Base-by-base conservation (phyloP, 441 rosid genomes). In the Erodium moschatum region DNA sequence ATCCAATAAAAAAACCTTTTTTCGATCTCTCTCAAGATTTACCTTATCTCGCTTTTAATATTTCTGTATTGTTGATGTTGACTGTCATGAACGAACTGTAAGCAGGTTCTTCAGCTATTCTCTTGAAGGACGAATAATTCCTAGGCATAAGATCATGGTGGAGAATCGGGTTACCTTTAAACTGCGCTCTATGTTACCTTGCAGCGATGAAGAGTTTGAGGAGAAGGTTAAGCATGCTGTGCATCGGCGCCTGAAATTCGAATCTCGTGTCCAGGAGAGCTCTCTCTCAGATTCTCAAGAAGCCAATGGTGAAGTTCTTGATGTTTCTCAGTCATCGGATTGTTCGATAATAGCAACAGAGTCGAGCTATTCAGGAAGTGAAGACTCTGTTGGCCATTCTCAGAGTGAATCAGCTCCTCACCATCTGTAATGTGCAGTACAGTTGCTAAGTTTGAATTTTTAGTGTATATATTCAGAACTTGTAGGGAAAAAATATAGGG, bases 71-170 rank as follows among this genome's bases (percentile, higher is more conserved):
- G 46, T 63, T 18, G 24, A 13, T 9, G 48, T 65, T 72, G 52
- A 78, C 50, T 16, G 12, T 35, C 2, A 71, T 29, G 68, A 18
- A 19, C 10, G 20, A 52, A 5, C 63, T 44, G 64, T 48, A 61
- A 70, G 68, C 89, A 92, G 97, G 83, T 90, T 89, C 85, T 86
- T 89, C 78, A 92, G 98, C 82, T 92, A 90, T 80, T 87, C 94
- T 21, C 83, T 90, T 5, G 92, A 90, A 44, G 88, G 81, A 7
- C 82, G 92, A 63, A 89, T 92, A 78, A 85, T 90, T 67, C 97
- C 98, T 7, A 81, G 98, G 81, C 81, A 92, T 73, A 78, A 76
- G 58, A 67, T 87, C 65, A 76, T 87, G 84, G 85, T 90, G 64
- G 94, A 85, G 84, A 88, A 90, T 68, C 82, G 79, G 66, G 73